Evolutionary conservation across 345 rosid genomes (phyloP), one percentile per base, ranked within the genome.

Genomic region (Bruguiera parviflora): DNA sequence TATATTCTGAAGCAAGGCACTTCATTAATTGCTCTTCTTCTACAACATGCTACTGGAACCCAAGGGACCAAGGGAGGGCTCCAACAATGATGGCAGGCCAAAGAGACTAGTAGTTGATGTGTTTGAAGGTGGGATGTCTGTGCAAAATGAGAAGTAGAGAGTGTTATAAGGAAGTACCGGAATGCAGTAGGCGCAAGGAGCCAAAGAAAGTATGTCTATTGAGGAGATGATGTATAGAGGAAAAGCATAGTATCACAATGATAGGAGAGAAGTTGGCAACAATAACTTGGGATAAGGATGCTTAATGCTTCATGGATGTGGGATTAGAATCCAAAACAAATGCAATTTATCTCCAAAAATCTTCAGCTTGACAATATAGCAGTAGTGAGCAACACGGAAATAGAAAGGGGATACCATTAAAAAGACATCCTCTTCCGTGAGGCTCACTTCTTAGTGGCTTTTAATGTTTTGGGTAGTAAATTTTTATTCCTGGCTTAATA

Each of bases 281-380:
- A 56, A 72, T 62, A 80, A 46, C 69, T 67, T 29, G 63, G 53
- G 82, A 80, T 80, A 82, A 81, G 82, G 90, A 84, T 84, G 88
- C 88, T 82, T 81, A 84, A 82, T 84, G 85, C 63, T 68, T 59
- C 78, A 73, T 70, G 66, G 67, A 76, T 55, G 55, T 81, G 68
- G 85, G 84, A 79, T 82, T 81, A 74, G 87, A 84, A 86, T 86
- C 79, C 66, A 19, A 21, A 31, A 24, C 21, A 65, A 51, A 8
- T 68, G 61, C 77, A 71, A 8, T 70, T 59, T 69, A 15, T 66
- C 58, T 24, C 71, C 78, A 65, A 55, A 32, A 9, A 39, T 39
- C 13, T 39, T 39, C 15, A 11, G 13, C 15, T 11, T 39, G 47
- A 39, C 2, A 39, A 39, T 39, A 15, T 43, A 3, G 49, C 18